Conservation (phyloP, 169 alveolate species). For the Eimeria sp. region DNA sequence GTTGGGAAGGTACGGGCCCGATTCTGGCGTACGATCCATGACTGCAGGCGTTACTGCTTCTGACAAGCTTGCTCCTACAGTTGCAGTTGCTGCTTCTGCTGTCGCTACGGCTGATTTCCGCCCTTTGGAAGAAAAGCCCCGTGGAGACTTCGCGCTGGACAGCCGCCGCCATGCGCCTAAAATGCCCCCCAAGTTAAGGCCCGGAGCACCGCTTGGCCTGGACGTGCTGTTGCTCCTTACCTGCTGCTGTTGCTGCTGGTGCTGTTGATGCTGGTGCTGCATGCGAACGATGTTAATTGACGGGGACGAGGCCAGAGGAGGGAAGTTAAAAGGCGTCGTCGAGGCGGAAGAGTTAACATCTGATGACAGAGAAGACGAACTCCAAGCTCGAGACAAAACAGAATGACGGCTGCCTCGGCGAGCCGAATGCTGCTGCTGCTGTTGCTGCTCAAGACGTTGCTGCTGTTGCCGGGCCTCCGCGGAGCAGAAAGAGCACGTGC, state of each 20-base stretch:
- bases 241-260: conserved; percentile 37
- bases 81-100: conserved; percentile 29
- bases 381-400: conserved; percentile 38
- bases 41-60: not conserved
- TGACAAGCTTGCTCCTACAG: not conserved
- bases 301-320: not conserved
- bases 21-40: not conserved
- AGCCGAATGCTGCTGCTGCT: not conserved
- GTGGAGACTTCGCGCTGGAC: conserved; percentile 61
- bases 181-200: conserved; percentile 68
- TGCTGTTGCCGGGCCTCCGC: conserved; percentile 3
- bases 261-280: conserved; percentile 38
- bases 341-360: conserved; percentile 1
- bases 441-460: conserved; percentile 7
- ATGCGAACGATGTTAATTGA: not conserved
- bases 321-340: not conserved
- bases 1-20: not conserved
- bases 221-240: conserved; percentile 27
- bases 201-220: conserved; percentile 42
- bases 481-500: conserved; percentile 63
- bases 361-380: not conserved
- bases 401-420: conserved; percentile 42
- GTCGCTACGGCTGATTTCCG: conserved; percentile 14
- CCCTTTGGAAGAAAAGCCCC: conserved; percentile 29
- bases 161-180: conserved; percentile 81